Evolutionary conservation across 2,329 filamentous ascomycete species (phyloP), one percentile per base, ranked within the genome.

Genomic region (Rhinocladiella mackenziei): DNA sequence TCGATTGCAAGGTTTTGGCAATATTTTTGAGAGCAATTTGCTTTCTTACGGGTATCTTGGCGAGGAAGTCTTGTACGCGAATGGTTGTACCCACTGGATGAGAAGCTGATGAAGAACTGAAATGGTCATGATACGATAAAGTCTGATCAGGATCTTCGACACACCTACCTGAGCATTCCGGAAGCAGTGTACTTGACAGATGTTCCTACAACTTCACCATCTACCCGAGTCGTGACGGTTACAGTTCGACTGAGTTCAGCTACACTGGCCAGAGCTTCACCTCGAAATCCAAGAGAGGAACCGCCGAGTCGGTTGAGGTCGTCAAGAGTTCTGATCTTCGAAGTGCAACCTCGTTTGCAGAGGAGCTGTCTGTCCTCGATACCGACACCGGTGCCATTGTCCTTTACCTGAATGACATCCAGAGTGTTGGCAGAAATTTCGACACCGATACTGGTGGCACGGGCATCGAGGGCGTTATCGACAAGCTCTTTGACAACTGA

Each of bases 401-500:
- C 78, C 43, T 72, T 77, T 32, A 83, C 72, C 53, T 81, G 77
- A 20, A 84, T 75, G n/a, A 72, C 56, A 56, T 81, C 78, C 39
- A 84, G 60, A 0, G 76, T 74, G 53, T 83, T 81, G 34, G 65
- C 56, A 9, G 75, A 71, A 5, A 83, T 71, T 48, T 83, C 78
- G 25, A 84, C 62, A 7, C 70, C 66, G 26, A 84, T 65, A 1
- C 72, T 72, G 2, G 75, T 74, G 1, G 80, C 77, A 33, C 70
- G 67, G 4, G 79, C 79, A 63, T 84, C 81, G 8, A 84, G 67
- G n/a, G 79, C 72, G 59, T 84, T 84, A 49, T 84, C 81, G 28
- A 84, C 61, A 28, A 84, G 73, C 58, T 84, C 81, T 59, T 83
- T 83, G 43, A 80, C 72, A 7, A 78, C 69, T 2, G 76, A 76